These are phyloP conservation scores for Flammula alnicola DNA, from an alignment of 1,284 basidiomycete genomes.

Conservation along the genomic window DNA sequence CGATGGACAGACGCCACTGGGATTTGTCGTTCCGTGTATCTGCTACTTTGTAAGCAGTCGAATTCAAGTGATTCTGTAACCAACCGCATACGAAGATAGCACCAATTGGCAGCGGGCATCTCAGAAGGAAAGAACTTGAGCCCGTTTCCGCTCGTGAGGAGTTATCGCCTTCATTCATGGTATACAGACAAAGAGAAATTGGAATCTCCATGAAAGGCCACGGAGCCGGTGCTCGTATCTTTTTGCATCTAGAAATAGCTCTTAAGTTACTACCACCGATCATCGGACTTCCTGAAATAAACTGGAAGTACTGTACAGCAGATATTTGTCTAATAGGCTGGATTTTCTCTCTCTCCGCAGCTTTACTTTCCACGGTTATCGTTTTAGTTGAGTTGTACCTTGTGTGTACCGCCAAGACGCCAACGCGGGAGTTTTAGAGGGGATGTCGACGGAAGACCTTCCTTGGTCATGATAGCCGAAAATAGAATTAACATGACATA, in stretches of 20 bases:
- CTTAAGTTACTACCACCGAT: conserved; percentile 2
- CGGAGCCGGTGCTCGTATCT: background rate
- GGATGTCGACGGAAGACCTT: background rate
- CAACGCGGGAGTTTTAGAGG: background rate
- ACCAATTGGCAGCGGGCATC: too few relatives aligned
- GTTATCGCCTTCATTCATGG: too few relatives aligned
- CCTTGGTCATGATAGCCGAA: background rate
- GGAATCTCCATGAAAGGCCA: too few relatives aligned
- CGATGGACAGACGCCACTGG: too few relatives aligned
- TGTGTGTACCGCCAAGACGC: background rate
- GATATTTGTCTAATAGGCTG: background rate
- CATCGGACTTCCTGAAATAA: background rate
- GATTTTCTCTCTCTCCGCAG: conserved; percentile 23
- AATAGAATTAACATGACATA: conserved; percentile 14
- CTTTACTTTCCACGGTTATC: conserved; percentile 5
- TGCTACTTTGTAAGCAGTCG: too few relatives aligned
- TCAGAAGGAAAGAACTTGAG: too few relatives aligned
- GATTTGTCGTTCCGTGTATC: too few relatives aligned
- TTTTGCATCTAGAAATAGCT: conserved; percentile 4
- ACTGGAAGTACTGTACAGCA: background rate
- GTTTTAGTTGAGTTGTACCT: background rate
- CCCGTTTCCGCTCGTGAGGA: too few relatives aligned
- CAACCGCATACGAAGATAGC: too few relatives aligned
- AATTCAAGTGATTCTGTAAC: too few relatives aligned
- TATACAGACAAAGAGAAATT: too few relatives aligned